phyloP scores from a whole-genome alignment of 2,329 filamentous ascomycete genomes.

The Colletotrichum salicis region DNA sequence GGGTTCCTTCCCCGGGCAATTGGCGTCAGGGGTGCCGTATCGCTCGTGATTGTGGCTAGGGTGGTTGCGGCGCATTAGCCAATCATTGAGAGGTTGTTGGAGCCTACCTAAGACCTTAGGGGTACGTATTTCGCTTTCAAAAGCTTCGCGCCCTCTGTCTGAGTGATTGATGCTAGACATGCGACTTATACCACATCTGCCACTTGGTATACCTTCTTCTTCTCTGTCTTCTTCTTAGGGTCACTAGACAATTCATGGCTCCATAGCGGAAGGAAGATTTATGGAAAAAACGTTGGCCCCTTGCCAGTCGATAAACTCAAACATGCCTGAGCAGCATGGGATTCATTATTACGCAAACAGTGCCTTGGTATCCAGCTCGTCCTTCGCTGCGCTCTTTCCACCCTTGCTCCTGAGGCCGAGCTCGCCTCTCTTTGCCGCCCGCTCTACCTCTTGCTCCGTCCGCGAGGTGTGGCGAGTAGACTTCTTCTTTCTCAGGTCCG shows the following conservation, averaged over 20 bases:
- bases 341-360: slow-evolving; percentile 72
- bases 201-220: neutral
- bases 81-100: slow-evolving; percentile 13
- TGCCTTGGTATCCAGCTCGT: slow-evolving; percentile 79
- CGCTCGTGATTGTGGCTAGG: slow-evolving; percentile 13
- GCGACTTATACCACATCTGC: neutral
- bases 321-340: slow-evolving; percentile 11
- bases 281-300: neutral
- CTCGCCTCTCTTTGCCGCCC: slow-evolving; percentile 77
- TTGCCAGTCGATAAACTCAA: neutral
- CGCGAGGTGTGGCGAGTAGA: slow-evolving; percentile 82
- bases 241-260: neutral
- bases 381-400: slow-evolving; percentile 69
- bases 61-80: neutral
- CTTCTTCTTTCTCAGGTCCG: slow-evolving; percentile 81
- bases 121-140: neutral
- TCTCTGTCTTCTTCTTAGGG: neutral
- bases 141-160: neutral
- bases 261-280: neutral
- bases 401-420: slow-evolving; percentile 79
- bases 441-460: slow-evolving; percentile 78
- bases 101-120: neutral
- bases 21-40: slow-evolving; percentile 18
- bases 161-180: neutral
- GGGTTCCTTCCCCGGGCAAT: slow-evolving; percentile 5